Evolutionary conservation across 441 rosid genomes (phyloP), one percentile per base, ranked within the genome.

Genomic region (Viola pubescens): DNA sequence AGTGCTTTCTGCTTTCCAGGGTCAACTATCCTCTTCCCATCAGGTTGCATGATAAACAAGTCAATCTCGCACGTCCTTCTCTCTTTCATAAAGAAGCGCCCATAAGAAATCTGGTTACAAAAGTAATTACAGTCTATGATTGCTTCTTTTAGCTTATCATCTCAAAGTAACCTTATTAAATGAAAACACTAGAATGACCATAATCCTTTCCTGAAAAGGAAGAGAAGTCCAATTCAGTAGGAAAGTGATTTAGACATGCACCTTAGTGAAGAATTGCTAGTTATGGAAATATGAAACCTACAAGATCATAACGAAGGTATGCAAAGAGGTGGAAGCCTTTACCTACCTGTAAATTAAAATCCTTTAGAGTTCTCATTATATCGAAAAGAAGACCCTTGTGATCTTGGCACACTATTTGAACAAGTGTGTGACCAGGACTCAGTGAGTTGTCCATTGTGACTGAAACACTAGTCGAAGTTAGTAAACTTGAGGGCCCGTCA

Each of bases 361-460:
- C 95, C 73, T 91, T 89, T 51, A 91, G 76, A 53, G 95, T 91
- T 70, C 98, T 78, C 91, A 87, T 87, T 60, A 89, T 79, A 73
- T 91, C 98, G 12, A 83, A 89, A 10, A 89, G 83, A 67, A 89
- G 91, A 38, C 94, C 97, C 74, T 92, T 92, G 75, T 81, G 98
- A 70, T 87, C 91, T 72, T 69, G 87, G 75, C 98, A 91, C 63
- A 64, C 67, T 47, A 92, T 84, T 71, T 89, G 97, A 51, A 92
- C 77, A 26, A 92, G 89, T 0, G 98, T 89, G 69, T 89, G 98
- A 55, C 76, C 82, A 19, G 85, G 89, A 69, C 98, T 89, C 54
- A 88, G 68, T 0, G 77, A 69, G 79, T 91, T 89, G 81, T 91
- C 98, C 55, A 88, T 80, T 37, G 65, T 56, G 59, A 91, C 63